Conservation (phyloP, 768 basidiomycete species). For the Mycena sanguinolenta region DNA sequence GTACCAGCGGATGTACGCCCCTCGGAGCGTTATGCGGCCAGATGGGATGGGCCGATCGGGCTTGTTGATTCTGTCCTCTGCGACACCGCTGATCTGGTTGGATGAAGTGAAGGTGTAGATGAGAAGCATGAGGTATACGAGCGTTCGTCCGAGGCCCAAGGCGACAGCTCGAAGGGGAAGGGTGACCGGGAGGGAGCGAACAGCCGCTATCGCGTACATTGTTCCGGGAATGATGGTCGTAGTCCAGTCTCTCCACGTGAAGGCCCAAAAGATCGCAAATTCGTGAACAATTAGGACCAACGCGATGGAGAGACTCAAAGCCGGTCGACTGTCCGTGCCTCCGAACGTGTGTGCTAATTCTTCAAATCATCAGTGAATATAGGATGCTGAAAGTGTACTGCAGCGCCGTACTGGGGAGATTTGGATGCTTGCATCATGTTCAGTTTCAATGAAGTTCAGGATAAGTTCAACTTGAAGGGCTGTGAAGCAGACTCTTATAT, state of each 20-base stretch:
- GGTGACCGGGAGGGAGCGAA: constrained; percentile 6
- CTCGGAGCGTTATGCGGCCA: no score
- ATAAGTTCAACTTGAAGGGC: no score
- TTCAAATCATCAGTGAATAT: constrained; percentile 1
- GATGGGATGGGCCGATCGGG: no score
- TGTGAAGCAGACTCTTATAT: no score
- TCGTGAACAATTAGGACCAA: neutral
- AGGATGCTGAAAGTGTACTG: neutral
- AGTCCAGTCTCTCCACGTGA: constrained; percentile 30
- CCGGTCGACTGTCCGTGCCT: neutral
- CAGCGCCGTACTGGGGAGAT: neutral
- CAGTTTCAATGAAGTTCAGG: neutral
- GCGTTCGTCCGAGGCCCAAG: neutral
- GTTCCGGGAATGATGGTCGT: constrained; percentile 23
- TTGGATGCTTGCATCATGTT: constrained; percentile 4
- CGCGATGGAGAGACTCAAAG: no score
- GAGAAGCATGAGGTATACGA: constrained; percentile 26
- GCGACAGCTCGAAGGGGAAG: neutral
- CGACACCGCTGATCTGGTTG: no score
- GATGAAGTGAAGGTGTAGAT: no score
- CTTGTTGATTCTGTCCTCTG: no score
- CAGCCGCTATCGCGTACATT: constrained; percentile 18
- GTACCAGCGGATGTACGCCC: no score
- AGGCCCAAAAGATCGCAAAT: constrained; percentile 22
- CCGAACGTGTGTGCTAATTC: neutral